Conservation (phyloP, 441 rosid genomes). For the Capsella rubella region DNA sequence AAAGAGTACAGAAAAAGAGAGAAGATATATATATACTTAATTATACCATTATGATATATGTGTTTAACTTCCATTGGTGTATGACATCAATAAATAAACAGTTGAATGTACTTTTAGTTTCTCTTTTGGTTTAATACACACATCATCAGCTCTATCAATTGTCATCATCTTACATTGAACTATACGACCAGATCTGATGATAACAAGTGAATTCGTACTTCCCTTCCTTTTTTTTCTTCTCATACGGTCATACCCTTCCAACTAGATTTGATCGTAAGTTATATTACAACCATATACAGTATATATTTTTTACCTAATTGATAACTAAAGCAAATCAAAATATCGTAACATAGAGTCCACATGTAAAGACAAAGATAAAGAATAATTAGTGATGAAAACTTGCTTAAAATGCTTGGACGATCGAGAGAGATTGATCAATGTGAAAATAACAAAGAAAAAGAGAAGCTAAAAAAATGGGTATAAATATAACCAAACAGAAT, state of each 20-base stretch:
- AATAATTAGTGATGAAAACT: neutral
- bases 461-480: constrained; percentile 1
- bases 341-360: neutral
- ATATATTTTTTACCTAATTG: neutral
- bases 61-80: constrained; percentile 23
- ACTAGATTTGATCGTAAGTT: neutral
- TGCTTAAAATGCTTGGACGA: constrained; percentile 12
- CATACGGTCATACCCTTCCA: constrained; percentile 1
- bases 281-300: neutral
- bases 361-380: neutral
- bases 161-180: constrained; percentile 36
- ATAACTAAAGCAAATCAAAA: neutral
- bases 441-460: neutral
- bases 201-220: constrained; percentile 23
- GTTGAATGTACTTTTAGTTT: constrained; percentile 44
- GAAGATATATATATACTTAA: neutral
- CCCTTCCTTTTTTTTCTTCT: constrained; percentile 13
- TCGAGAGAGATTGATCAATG: constrained; percentile 7
- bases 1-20: constrained; percentile 23
- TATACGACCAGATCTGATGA: constrained; percentile 33
- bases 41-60: neutral
- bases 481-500: constrained; percentile 42
- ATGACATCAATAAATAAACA: constrained; percentile 35
- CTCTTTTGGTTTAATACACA: constrained; percentile 35
- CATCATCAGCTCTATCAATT: constrained; percentile 31